Evolutionary conservation across 331 rosid genomes (phyloP), one percentile per base, ranked within the genome.

Genomic region (Pyracantha coccinea): DNA sequence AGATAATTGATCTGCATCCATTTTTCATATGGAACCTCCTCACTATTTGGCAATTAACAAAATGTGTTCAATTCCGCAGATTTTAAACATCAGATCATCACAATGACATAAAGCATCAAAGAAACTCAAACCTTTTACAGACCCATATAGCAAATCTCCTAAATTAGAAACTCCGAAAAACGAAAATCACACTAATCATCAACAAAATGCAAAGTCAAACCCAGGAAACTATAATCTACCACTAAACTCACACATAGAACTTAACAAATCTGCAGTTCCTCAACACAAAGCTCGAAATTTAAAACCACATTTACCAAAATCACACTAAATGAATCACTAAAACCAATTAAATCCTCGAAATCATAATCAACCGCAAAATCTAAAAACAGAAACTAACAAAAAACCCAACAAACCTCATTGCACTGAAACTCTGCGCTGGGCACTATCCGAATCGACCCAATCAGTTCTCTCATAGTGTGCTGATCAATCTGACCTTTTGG

Each of bases 401-500:
- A 69, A 38, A 32, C 45, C 17, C 66, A 20, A 55, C 87, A 69
- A 29, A 91, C 98, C 97, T 87, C 83, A 58, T 85, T 77, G 79
- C 98, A 93, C 32, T 78, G 66, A 67, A 93, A 90, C 57, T 86
- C 84, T 35, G 71, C 79, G 29, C 76, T 77, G 25, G 77, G 76
- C 32, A 89, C 93, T 44, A 91, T 73, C 80, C 79, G 77, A 61
- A 85, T 82, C 54, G 92, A 89, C 31, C 67, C 78, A 28, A 88
- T 74, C 90, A 93, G 80, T 11, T 83, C 89, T 28, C 95, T 81
- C 96, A 90, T 91, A 6, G 98, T 87, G 64, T 93, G 98, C 59
- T 33, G 90, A 55, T 1, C 5, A 69, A 88, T 45, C 71, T 75
- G 87, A 7, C 94, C 96, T 2, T 6, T 4, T 2, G 93, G 93